phyloP scores from a whole-genome alignment of 352 stramenopile species.

The Globisporangium polare region DNA sequence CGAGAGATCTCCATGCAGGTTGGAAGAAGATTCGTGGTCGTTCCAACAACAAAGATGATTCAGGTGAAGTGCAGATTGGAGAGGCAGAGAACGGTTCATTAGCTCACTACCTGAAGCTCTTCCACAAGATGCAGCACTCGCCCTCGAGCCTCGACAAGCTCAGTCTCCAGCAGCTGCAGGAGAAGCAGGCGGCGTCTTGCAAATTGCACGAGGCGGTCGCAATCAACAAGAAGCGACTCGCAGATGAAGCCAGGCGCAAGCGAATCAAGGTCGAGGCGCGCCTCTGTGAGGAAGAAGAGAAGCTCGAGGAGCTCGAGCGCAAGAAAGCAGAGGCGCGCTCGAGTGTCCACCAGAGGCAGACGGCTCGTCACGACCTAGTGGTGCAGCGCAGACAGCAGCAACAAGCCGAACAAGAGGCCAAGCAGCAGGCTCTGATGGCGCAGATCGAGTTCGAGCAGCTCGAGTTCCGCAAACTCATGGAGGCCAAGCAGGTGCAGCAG shows the following conservation, averaged over 20 bases:
- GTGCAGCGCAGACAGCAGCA: conserved; percentile 12
- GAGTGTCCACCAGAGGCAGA: conserved; percentile 16
- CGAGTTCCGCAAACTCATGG: conserved; percentile 15
- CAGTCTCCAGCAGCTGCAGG: conserved; percentile 24
- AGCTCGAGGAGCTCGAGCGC: conserved; percentile 21
- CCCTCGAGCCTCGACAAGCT: conserved; percentile 29
- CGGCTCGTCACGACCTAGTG: conserved; percentile 4
- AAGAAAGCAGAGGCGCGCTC: conserved; percentile 19
- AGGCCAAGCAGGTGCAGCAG: conserved; percentile 21
- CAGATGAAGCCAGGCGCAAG: conserved; percentile 14
- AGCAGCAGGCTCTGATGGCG: conserved; percentile 18
- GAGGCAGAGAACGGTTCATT: conserved; percentile 7
- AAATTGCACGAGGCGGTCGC: conserved; percentile 31
- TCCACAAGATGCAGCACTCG: conserved; percentile 37
- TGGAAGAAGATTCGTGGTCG: not conserved
- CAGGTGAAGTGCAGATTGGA: not conserved
- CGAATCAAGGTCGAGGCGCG: conserved; percentile 12
- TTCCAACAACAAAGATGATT: not conserved
- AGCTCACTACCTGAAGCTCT: conserved; percentile 26
- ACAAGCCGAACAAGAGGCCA: conserved; percentile 18
- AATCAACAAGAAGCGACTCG: conserved; percentile 24
- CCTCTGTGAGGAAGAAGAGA: conserved; percentile 14
- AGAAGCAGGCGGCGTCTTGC: conserved; percentile 24
- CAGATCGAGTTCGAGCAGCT: conserved; percentile 13
- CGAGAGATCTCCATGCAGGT: not conserved